Base-by-base conservation (phyloP, 352 stramenopile genomes). In the Phytophthora gonapodyides region DNA sequence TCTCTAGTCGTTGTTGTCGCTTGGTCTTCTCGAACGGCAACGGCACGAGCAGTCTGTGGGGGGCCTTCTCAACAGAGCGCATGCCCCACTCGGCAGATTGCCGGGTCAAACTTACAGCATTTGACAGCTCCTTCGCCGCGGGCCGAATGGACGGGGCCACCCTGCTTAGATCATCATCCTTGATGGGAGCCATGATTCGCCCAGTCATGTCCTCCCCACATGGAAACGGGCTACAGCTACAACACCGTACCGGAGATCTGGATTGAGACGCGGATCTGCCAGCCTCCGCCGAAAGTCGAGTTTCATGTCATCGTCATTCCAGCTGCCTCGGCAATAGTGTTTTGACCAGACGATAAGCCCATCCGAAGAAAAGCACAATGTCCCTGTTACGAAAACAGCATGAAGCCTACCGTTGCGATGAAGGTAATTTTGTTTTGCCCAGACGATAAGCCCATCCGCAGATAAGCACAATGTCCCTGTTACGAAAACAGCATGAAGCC, bases 301-400 rank as follows among this genome's bases (percentile, higher is more conserved):
- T 6, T 8, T 41, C 5, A 37, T 64, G 56, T 64, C 58, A 0
- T 24, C 42, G 43, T 67, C 58, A n/a, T 67, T 67, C 58, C 58
- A 67, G 5, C 30, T 44, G 13, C 58, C 58, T 1, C 35, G 24
- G 33, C 53, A 67, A 21, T 56, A 56, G 58, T 67, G 48, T 21
- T 56, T 48, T 6, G 16, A 16, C 58, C 48, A 67, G 0, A 61
- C 42, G 34, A 67, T 56, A 1, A 54, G 45, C 33, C 49, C 58
- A 45, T 55, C 48, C 13, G 53, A 41, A 13, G 21, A 47, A 45
- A 61, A 67, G 42, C 43, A 45, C 36, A 61, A 27, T 38, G 43
- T 61, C 13, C 15, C 58, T 15, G 43, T 61, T 0, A 67, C 37
- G 41, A 50, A 61, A 8, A 52, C 53, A 36, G 9, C 34, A 19